phyloP scores from a whole-genome alignment of 2,329 filamentous ascomycete species.

The Rachicladosporium sp. region DNA sequence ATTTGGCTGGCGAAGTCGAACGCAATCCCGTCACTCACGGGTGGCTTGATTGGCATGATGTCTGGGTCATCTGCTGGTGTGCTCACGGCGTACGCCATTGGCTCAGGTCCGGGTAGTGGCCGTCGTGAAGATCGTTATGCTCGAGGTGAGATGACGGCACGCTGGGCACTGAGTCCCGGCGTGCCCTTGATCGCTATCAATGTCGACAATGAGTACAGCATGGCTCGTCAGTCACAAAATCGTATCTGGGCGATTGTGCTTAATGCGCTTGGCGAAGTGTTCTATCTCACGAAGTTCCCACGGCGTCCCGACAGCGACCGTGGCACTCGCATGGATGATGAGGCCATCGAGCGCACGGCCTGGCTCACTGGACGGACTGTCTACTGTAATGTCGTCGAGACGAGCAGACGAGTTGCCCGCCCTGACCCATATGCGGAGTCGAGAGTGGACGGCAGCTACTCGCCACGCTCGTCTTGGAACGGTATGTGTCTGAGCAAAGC shows the following conservation, averaged over 20 bases:
- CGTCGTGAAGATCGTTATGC: conserved; percentile 50
- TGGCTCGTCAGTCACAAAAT: conserved; percentile 53
- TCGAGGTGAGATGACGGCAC: conserved; percentile 69
- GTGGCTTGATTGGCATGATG: conserved; percentile 69
- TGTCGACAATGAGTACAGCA: conserved; percentile 71
- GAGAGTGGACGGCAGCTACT: conserved; percentile 58
- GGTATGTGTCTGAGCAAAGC: conserved; percentile 57
- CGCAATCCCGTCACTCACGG: conserved; percentile 57
- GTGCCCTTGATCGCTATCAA: conserved; percentile 78
- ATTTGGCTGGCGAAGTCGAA: conserved; percentile 85
- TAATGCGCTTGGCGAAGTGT: conserved; percentile 87
- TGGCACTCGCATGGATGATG: conserved; percentile 35
- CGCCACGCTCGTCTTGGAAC: conserved; percentile 64
- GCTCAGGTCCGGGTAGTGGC: conserved; percentile 32
- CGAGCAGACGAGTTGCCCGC: conserved; percentile 58
- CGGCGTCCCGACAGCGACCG: conserved; percentile 40
- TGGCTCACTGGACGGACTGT: conserved; percentile 72
- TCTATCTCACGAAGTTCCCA: conserved; percentile 65
- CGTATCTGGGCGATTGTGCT: conserved; percentile 86
- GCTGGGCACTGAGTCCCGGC: conserved; percentile 83
- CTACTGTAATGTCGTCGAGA: conserved; percentile 70
- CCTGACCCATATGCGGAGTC: conserved; percentile 62
- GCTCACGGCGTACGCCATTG: conserved; percentile 66
- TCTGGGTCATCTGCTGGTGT: conserved; percentile 74
- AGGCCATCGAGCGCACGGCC: conserved; percentile 49